Conservation (phyloP, 345 rosid species). For the Linum usitatissimum region DNA sequence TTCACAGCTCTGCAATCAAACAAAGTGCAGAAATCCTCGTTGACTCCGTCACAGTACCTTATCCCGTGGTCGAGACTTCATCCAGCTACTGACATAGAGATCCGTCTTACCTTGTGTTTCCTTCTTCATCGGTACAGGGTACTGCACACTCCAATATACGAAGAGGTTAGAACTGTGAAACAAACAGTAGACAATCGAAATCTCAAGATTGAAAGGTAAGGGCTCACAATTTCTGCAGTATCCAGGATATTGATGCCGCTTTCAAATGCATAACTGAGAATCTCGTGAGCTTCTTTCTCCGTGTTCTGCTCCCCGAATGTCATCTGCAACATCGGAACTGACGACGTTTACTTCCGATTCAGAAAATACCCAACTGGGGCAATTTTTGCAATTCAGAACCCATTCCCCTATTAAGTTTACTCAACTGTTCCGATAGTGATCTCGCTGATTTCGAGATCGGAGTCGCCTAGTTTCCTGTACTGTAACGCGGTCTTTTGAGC, state of each 20-base stretch:
- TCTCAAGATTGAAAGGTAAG: background rate
- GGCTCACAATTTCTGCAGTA: slow-evolving; percentile 75
- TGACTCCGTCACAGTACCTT: slow-evolving; percentile 41
- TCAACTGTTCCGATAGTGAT: slow-evolving; percentile 65
- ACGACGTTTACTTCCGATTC: background rate
- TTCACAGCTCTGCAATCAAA: background rate
- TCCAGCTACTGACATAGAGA: slow-evolving; percentile 71
- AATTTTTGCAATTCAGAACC: background rate
- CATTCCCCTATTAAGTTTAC: background rate
- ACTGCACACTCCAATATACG: slow-evolving; percentile 25
- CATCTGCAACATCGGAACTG: slow-evolving; percentile 40
- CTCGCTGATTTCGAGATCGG: slow-evolving; percentile 68
- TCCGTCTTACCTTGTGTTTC: slow-evolving; percentile 89
- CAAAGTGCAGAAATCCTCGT: slow-evolving; percentile 1
- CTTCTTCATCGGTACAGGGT: slow-evolving; percentile 71
- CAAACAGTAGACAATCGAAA: background rate
- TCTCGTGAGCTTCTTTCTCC: slow-evolving; percentile 78
- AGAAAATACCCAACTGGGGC: background rate
- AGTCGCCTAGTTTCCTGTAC: slow-evolving; percentile 72
- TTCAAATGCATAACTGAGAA: slow-evolving; percentile 60
- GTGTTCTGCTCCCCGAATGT: slow-evolving; percentile 85
- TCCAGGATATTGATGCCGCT: slow-evolving; percentile 64
- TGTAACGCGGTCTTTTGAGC: slow-evolving; percentile 42
- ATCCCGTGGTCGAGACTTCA: slow-evolving; percentile 70
- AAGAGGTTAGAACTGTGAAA: background rate